phyloP scores from a whole-genome alignment of 2,329 filamentous ascomycete species.

The Diaporthe ampelina region DNA sequence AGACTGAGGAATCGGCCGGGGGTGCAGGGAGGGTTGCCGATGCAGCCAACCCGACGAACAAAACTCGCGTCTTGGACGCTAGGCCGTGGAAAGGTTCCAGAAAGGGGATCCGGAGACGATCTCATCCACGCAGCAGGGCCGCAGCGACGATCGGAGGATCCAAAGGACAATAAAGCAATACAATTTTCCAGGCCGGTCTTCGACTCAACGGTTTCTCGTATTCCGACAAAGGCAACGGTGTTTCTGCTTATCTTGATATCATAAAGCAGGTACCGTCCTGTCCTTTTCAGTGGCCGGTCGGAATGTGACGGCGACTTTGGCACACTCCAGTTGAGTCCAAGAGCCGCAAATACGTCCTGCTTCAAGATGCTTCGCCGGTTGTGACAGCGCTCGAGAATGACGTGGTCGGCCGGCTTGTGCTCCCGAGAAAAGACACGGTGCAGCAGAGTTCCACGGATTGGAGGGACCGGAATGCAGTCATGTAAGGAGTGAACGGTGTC shows the following conservation, averaged over 20 bases:
- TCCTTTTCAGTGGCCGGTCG: neutral
- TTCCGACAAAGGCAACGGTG: slow-evolving; percentile 12
- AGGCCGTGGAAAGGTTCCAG: slow-evolving; percentile 6
- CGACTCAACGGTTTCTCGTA: slow-evolving; percentile 5
- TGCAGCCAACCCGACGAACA: slow-evolving; percentile 24
- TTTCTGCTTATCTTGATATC: slow-evolving; percentile 1
- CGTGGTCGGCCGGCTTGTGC: neutral
- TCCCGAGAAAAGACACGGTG: neutral
- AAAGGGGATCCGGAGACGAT: neutral
- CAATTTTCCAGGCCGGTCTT: slow-evolving; percentile 16
- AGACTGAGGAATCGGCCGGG: slow-evolving; percentile 34
- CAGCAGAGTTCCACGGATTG: neutral
- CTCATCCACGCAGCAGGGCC: slow-evolving; percentile 1
- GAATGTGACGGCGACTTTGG: neutral
- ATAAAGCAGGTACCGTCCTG: neutral
- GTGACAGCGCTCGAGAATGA: slow-evolving; percentile 1
- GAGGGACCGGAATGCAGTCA: neutral
- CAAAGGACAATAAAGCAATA: slow-evolving; percentile 31
- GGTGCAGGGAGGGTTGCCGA: slow-evolving; percentile 27
- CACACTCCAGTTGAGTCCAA: neutral
- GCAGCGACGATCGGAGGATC: neutral
- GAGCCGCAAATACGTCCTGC: neutral
- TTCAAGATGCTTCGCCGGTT: slow-evolving; percentile 9
- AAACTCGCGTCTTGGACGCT: slow-evolving; percentile 29
- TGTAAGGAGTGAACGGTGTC: neutral